These are phyloP conservation scores for Amaranthus hypochondriacus DNA, from an alignment of 148 eudicot genomes.

Conservation along the genomic window DNA sequence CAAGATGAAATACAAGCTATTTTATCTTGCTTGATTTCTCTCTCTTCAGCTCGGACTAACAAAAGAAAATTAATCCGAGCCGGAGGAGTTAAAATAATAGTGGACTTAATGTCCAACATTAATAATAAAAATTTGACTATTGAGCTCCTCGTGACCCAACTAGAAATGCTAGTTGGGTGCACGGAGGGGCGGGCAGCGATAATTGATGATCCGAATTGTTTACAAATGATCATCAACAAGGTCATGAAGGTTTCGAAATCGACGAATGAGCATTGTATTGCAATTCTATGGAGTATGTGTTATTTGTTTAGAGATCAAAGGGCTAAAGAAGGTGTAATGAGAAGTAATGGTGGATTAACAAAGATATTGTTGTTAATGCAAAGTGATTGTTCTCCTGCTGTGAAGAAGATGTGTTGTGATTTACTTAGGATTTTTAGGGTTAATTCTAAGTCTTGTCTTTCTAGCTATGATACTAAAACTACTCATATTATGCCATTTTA, in stretches of 20 bases:
- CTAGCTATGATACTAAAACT: slow-evolving; percentile 61
- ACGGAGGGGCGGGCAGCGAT: slow-evolving; percentile 63
- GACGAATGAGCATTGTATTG: slow-evolving; percentile 55
- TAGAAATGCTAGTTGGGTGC: slow-evolving; percentile 44
- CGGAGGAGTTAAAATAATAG: slow-evolving; percentile 29
- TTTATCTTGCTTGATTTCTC: slow-evolving; percentile 23
- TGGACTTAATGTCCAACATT: neutral
- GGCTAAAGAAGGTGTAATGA: slow-evolving; percentile 43
- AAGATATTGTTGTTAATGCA: slow-evolving; percentile 66
- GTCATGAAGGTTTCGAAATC: slow-evolving; percentile 45
- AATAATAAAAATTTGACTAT: neutral
- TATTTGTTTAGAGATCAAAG: slow-evolving; percentile 42
- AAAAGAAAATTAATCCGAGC: slow-evolving; percentile 34
- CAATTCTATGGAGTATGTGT: slow-evolving; percentile 60
- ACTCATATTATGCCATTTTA: slow-evolving; percentile 76
- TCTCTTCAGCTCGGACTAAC: slow-evolving; percentile 32
- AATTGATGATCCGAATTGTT: slow-evolving; percentile 28
- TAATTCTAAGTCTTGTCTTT: slow-evolving; percentile 42
- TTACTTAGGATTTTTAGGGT: slow-evolving; percentile 59
- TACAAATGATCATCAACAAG: slow-evolving; percentile 35
- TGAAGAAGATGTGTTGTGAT: slow-evolving; percentile 60
- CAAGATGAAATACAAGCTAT: slow-evolving; percentile 13
- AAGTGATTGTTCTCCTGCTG: slow-evolving; percentile 59
- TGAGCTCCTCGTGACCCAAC: slow-evolving; percentile 36
- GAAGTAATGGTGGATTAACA: slow-evolving; percentile 59